Conservation (phyloP, 306 rosid species). For the Prunus mume region DNA sequence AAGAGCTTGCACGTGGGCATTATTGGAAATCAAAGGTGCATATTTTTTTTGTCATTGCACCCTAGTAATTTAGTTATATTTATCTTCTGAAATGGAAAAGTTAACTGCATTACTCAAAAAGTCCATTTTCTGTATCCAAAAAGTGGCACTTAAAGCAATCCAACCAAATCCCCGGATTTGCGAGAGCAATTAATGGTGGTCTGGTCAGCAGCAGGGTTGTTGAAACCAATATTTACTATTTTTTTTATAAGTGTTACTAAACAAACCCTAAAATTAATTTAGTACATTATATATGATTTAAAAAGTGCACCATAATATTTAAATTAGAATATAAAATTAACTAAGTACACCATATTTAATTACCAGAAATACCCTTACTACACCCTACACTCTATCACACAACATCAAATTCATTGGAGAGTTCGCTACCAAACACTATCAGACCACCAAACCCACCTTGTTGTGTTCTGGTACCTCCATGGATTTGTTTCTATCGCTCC, state of each 20-base stretch:
- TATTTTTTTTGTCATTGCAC: not conserved
- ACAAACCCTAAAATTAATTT: no score
- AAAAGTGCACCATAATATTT: no score
- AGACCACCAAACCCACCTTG: no score
- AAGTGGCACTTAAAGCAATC: not conserved
- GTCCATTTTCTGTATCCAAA: not conserved
- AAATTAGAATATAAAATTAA: no score
- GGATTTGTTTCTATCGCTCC: no score
- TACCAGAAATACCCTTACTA: rapidly evolving
- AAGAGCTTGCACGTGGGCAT: not conserved
- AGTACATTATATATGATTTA: no score
- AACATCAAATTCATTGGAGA: no score
- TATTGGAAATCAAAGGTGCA: not conserved
- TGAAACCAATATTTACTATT: not conserved
- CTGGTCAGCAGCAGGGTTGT: not conserved
- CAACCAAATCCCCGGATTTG: not conserved
- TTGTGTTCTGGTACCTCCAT: no score
- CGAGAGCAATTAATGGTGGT: not conserved
- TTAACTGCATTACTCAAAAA: not conserved
- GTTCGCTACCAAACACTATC: no score
- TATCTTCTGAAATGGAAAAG: not conserved
- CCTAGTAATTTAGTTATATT: not conserved
- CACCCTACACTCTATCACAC: no score
- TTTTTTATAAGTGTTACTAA: no score
- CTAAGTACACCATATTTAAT: no score